Percentiles rank a stretch among this genome's conserved stretches.
Evolutionary conservation across 164 flowering plant species (phyloP).

Genomic region (Macadamia tetraphylla): DNA sequence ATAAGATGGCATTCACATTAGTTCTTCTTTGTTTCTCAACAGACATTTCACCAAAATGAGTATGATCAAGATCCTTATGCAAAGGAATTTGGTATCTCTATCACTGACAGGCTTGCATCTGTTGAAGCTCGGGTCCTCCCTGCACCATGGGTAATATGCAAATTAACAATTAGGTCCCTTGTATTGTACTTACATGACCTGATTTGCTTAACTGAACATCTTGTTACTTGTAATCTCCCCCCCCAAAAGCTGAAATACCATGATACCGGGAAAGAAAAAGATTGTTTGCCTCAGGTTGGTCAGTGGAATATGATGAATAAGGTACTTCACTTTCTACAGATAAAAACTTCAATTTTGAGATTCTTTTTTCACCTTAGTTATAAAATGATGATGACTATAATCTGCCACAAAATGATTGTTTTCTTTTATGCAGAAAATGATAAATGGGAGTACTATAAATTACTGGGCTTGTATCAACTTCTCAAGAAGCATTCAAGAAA

Average conservation of each 20-base stretch:
- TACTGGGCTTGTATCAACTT: constrained; percentile 66
- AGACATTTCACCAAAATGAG: constrained; percentile 50
- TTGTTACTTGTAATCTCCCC: not conserved
- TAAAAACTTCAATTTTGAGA: no score
- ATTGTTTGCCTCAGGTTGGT: constrained; percentile 56
- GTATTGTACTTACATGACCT: no score
- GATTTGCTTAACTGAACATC: not conserved
- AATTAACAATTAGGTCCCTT: not conserved
- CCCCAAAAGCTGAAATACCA: constrained; percentile 51
- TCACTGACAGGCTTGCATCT: constrained; percentile 43
- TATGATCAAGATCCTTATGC: constrained; percentile 55
- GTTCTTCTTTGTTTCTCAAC: not conserved
- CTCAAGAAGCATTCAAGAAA: constrained; percentile 49
- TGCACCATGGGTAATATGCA: constrained; percentile 55
- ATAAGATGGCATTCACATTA: not conserved
- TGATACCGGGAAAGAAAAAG: constrained; percentile 59
- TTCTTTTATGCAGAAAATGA: constrained; percentile 40
- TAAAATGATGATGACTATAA: not conserved
- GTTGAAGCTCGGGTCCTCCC: constrained; percentile 73
- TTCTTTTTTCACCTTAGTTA: not conserved
- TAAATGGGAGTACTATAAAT: constrained; percentile 57
- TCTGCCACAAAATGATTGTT: not conserved
- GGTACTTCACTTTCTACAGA: constrained; percentile 21
- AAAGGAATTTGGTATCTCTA: constrained; percentile 52
- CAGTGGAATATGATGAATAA: constrained; percentile 82